Conservation (phyloP, 2,329 filamentous ascomycete species). For the Trichophyton equinum region DNA sequence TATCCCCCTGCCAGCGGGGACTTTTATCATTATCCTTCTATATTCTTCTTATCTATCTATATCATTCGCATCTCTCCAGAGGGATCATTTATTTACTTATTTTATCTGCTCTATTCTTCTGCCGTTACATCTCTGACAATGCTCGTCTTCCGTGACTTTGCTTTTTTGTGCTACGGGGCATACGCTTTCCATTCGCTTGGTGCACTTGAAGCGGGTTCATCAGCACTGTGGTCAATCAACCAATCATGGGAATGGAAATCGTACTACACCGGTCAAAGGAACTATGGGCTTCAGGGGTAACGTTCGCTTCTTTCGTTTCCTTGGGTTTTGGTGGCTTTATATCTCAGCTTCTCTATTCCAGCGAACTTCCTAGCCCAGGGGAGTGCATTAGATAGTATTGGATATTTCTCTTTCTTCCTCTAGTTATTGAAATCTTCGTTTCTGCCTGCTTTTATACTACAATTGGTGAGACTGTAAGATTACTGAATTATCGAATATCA, state of each 20-base stretch:
- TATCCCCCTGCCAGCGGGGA: neutral
- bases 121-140: too few relatives aligned
- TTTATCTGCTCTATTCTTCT: neutral
- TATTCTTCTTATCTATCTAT: neutral
- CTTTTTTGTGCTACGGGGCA: neutral
- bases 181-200: neutral
- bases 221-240: neutral
- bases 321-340: neutral
- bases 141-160: too few relatives aligned
- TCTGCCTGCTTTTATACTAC: neutral
- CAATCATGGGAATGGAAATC: neutral
- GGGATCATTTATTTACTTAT: neutral
- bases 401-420: neutral
- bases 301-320: neutral
- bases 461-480: neutral
- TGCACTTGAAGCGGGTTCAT: neutral
- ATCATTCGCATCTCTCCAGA: neutral
- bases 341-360: neutral
- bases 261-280: neutral
- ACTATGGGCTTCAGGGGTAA: neutral
- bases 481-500: neutral
- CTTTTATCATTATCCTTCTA: neutral
- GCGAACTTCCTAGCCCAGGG: neutral
- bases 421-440: neutral
- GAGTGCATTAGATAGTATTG: neutral